These are phyloP conservation scores for Cornus controversa DNA, from an alignment of 148 eudicot genomes.

Conservation along the genomic window DNA sequence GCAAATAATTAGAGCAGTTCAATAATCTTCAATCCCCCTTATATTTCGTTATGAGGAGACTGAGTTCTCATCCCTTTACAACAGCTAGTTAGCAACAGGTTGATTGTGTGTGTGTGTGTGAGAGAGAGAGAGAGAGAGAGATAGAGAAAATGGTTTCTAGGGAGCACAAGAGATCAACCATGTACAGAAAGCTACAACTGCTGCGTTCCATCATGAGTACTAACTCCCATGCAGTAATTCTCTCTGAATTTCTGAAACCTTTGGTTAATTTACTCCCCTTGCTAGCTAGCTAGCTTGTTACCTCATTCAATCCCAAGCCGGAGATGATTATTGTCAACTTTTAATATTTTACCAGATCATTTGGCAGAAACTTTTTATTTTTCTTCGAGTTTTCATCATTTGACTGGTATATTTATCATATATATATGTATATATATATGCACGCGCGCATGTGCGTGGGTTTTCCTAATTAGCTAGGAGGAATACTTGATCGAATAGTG, in stretches of 20 bases:
- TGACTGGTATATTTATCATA: no score
- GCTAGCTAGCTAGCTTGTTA: no score
- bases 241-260: background rate
- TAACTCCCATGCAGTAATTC: background rate
- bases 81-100: background rate
- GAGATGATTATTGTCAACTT: no score
- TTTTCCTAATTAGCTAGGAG: no score
- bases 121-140: background rate
- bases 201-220: constrained; percentile 2
- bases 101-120: background rate
- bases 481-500: no score
- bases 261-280: background rate
- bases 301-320: background rate
- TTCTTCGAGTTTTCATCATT: no score
- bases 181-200: background rate
- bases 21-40: background rate
- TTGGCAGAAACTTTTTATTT: no score
- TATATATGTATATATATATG: no score
- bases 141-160: constrained; percentile 1
- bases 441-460: no score
- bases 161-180: constrained; percentile 5
- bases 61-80: no score
- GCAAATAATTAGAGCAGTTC: no score
- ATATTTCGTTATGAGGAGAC: background rate
- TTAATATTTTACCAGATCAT: no score